These are phyloP conservation scores for Gossypium arboreum DNA, from an alignment of 345 rosid genomes.

Conservation along the genomic window DNA sequence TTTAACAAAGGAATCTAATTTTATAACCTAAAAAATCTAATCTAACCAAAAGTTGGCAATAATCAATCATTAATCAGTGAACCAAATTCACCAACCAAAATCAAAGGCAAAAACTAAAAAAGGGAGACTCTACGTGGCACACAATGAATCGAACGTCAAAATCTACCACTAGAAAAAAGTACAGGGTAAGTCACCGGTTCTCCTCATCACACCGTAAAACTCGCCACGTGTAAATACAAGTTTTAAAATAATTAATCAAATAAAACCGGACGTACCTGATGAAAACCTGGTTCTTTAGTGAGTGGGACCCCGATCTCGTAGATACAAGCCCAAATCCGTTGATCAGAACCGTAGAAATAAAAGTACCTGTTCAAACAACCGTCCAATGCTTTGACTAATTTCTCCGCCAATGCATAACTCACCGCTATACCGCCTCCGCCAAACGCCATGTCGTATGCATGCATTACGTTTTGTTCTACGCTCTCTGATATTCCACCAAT, in stretches of 20 bases:
- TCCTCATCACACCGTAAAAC: neutral
- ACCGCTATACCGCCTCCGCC: conserved; percentile 94
- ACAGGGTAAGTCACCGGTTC: neutral
- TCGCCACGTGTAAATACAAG: neutral
- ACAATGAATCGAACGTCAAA: neutral
- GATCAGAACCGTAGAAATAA: conserved; percentile 79
- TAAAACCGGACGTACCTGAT: conserved; percentile 51
- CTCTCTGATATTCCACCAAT: conserved; percentile 80
- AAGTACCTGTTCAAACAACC: conserved; percentile 61
- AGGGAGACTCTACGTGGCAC: neutral
- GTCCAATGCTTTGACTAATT: conserved; percentile 51
- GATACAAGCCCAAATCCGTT: conserved; percentile 70
- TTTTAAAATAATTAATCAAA: too few species aligned
- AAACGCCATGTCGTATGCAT: conserved; percentile 73
- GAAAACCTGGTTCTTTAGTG: conserved; percentile 68
- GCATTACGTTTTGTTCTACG: conserved; percentile 65
- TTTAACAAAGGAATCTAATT: neutral
- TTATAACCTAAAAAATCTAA: neutral
- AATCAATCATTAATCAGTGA: neutral
- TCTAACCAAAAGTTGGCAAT: neutral
- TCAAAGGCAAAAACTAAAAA: neutral
- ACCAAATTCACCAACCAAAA: neutral
- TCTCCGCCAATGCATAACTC: conserved; percentile 62
- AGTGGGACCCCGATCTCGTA: conserved; percentile 71
- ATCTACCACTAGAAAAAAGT: neutral